These are phyloP conservation scores for Beauveria asiatica DNA, from an alignment of 2,329 filamentous ascomycete species.

Conservation along the genomic window DNA sequence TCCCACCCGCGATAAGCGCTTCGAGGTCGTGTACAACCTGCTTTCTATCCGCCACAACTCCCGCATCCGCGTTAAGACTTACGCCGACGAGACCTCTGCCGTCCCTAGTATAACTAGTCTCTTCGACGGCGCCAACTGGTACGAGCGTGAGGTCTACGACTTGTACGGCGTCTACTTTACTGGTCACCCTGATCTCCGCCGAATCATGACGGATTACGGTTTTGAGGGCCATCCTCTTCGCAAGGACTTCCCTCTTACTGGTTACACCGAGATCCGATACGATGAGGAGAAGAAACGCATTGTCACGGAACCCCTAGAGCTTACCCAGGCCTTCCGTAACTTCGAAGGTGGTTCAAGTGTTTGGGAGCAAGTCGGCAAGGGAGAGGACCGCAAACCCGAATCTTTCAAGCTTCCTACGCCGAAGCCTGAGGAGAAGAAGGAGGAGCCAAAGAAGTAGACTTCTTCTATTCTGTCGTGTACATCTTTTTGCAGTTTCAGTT, in stretches of 20 bases:
- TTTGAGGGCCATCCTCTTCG: constrained; percentile 96
- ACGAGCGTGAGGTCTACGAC: constrained; percentile 96
- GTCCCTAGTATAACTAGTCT: constrained; percentile 81
- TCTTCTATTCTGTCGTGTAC: constrained; percentile 21
- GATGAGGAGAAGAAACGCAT: constrained; percentile 99
- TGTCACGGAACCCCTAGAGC: constrained; percentile 91
- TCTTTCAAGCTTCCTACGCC: constrained; percentile 90
- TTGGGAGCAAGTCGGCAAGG: constrained; percentile 59
- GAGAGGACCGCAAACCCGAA: constrained; percentile 72
- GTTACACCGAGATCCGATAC: constrained; percentile 95
- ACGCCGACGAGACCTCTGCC: constrained; percentile 90
- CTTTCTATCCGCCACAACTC: constrained; percentile 94
- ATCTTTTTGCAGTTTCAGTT: constrained; percentile 18
- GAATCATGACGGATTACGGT: constrained; percentile 99
- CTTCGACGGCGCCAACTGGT: constrained; percentile 97
- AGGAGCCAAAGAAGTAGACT: constrained; percentile 82
- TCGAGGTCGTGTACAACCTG: constrained; percentile 97
- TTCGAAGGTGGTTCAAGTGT: constrained; percentile 80
- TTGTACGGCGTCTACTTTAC: constrained; percentile 96
- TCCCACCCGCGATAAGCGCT: constrained; percentile 88
- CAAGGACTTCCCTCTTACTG: constrained; percentile 96
- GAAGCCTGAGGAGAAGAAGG: constrained; percentile 87
- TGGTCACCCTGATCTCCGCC: constrained; percentile 86
- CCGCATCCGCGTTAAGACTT: constrained; percentile 95
- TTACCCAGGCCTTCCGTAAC: constrained; percentile 97